These are phyloP conservation scores for Agaricus blazei DNA, from an alignment of 768 basidiomycete genomes.

Conservation along the genomic window DNA sequence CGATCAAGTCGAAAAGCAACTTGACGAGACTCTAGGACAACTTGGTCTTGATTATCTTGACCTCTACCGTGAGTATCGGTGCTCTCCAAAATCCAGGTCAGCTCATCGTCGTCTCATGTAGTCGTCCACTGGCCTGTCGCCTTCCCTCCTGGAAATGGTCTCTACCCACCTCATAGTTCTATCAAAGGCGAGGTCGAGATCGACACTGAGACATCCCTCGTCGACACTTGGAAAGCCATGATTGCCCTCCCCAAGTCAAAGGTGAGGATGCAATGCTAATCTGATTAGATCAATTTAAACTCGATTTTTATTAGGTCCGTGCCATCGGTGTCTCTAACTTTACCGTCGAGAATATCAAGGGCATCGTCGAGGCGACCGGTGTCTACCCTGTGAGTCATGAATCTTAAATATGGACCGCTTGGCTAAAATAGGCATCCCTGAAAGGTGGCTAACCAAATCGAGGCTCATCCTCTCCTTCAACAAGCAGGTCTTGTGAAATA, in stretches of 20 bases:
- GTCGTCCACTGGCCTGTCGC: conserved; percentile 81
- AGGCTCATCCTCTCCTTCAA: conserved; percentile 75
- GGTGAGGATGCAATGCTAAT: conserved; percentile 26
- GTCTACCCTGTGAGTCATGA: conserved; percentile 55
- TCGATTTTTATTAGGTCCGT: conserved; percentile 39
- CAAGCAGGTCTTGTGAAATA: conserved; percentile 71
- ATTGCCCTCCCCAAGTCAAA: conserved; percentile 67
- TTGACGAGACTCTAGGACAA: conserved; percentile 70
- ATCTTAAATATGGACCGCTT: not conserved
- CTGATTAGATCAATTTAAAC: not conserved
- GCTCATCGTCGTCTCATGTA: conserved; percentile 18
- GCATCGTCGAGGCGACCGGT: conserved; percentile 62
- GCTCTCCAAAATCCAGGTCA: not conserved
- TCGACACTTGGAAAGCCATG: conserved; percentile 83
- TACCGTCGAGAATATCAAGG: conserved; percentile 57
- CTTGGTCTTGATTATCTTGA: conserved; percentile 77
- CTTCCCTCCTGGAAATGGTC: conserved; percentile 53
- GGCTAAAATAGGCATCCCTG: not conserved
- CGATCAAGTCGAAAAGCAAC: conserved; percentile 61
- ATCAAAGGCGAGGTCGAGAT: conserved; percentile 44
- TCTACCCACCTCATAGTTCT: conserved; percentile 46
- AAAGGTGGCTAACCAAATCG: conserved; percentile 72
- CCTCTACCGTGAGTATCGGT: conserved; percentile 55
- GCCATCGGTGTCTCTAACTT: conserved; percentile 85
- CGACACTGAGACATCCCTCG: conserved; percentile 55